These are phyloP conservation scores for Ascosphaera aggregata DNA, from an alignment of 2,329 filamentous ascomycete genomes.

Conservation along the genomic window DNA sequence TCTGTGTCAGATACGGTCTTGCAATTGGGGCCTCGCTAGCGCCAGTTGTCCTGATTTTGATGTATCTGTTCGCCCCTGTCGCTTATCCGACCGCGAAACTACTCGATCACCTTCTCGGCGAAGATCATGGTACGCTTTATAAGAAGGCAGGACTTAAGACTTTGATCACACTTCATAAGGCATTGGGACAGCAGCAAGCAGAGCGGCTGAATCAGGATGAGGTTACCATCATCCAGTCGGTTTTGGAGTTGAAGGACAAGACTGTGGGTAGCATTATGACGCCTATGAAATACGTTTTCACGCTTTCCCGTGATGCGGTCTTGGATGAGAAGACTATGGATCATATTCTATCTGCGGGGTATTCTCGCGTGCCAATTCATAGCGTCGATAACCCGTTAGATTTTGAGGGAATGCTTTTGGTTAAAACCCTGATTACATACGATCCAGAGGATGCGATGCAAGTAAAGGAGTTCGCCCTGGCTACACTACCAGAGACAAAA, in stretches of 20 bases:
- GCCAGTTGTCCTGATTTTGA: constrained; percentile 62
- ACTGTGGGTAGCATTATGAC: constrained; percentile 94
- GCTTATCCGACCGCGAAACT: constrained; percentile 93
- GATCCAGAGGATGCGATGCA: constrained; percentile 78
- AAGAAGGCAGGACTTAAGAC: constrained; percentile 97
- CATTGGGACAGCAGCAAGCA: constrained; percentile 47
- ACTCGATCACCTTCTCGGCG: constrained; percentile 69
- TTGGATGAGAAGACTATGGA: constrained; percentile 91
- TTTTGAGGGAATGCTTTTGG: constrained; percentile 91
- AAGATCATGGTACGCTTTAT: constrained; percentile 83
- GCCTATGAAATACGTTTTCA: constrained; percentile 92
- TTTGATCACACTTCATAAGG: constrained; percentile 82
- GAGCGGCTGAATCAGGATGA: constrained; percentile 92
- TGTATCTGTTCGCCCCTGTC: constrained; percentile 77
- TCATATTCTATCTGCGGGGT: constrained; percentile 73
- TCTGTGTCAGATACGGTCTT: constrained; percentile 88
- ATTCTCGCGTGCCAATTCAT: constrained; percentile 89
- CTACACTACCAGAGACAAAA: constrained; percentile 81
- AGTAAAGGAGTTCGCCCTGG: constrained; percentile 76
- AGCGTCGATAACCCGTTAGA: constrained; percentile 61
- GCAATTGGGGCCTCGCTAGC: constrained; percentile 90
- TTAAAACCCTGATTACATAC: constrained; percentile 98
- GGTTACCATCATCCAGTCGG: constrained; percentile 94
- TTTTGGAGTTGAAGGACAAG: constrained; percentile 91
- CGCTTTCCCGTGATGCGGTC: constrained; percentile 83